These are phyloP conservation scores for Mycena alexandri DNA, from an alignment of 768 basidiomycete species.

Conservation along the genomic window DNA sequence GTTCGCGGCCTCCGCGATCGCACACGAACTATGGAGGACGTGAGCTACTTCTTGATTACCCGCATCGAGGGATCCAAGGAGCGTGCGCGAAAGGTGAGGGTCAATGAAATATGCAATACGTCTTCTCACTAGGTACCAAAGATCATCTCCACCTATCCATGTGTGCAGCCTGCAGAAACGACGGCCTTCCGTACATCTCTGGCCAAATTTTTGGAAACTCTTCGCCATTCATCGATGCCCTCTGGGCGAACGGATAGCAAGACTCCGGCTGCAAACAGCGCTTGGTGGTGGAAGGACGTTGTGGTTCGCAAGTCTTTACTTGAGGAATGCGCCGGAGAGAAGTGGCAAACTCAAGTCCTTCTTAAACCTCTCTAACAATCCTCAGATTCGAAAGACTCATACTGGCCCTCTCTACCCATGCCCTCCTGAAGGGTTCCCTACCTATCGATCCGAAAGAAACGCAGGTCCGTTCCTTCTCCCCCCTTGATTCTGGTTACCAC, in stretches of 20 bases:
- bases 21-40: constrained; percentile 64
- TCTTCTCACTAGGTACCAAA: constrained; percentile 31
- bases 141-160: constrained; percentile 66
- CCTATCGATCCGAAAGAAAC: constrained; percentile 26
- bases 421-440: constrained; percentile 51
- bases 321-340: constrained; percentile 67
- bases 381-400: constrained; percentile 65
- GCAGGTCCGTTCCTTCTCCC: constrained; percentile 34
- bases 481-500: background rate
- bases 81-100: constrained; percentile 45
- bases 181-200: constrained; percentile 65
- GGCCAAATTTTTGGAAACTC: constrained; percentile 62
- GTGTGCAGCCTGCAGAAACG: constrained; percentile 63
- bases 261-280: constrained; percentile 16
- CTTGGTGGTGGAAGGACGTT: constrained; percentile 71
- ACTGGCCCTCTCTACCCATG: constrained; percentile 66
- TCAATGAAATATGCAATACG: background rate
- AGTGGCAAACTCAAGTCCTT: constrained; percentile 47
- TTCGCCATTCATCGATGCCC: constrained; percentile 57
- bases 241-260: constrained; percentile 40
- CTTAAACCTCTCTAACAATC: constrained; percentile 1
- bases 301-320: constrained; percentile 67
- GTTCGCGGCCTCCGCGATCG: constrained; percentile 64
- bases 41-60: constrained; percentile 62
- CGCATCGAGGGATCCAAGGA: constrained; percentile 53